Conservation (phyloP, 2,329 filamentous ascomycete genomes). For the Ophiostoma ips region DNA sequence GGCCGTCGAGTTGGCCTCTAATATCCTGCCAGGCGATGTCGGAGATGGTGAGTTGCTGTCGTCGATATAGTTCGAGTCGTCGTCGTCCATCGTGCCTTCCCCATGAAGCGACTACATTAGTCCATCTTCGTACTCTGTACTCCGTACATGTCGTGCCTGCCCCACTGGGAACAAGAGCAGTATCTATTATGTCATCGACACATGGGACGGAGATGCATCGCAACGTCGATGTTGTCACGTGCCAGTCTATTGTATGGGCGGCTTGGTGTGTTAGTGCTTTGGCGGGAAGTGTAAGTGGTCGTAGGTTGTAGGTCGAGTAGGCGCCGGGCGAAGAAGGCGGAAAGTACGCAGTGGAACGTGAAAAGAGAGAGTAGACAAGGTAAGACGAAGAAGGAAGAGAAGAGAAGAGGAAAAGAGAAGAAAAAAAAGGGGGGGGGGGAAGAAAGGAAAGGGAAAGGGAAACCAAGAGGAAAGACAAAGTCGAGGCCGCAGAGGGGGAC, state of each 20-base stretch:
- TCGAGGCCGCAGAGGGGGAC: not conserved
- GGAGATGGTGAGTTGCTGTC: not conserved
- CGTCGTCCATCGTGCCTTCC: not conserved
- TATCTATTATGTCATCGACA: not conserved
- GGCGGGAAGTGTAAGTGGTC: not conserved
- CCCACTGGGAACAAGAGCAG: not conserved
- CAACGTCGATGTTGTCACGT: not conserved
- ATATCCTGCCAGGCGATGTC: no score
- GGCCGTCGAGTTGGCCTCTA: no score
- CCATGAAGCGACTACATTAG: no score
- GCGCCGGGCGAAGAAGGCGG: not conserved
- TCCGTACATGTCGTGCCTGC: not conserved
- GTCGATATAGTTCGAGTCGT: not conserved
- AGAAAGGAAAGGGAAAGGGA: not conserved
- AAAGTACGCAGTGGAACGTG: not conserved
- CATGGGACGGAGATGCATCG: not conserved
- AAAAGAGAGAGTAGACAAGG: not conserved
- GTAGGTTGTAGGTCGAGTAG: not conserved
- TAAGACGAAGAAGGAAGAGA: not conserved
- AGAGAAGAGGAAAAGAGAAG: not conserved
- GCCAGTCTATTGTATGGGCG: not conserved
- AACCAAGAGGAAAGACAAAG: not conserved
- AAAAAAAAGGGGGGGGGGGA: not conserved
- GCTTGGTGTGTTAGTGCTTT: no score
- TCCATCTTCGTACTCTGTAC: no score